A percentile compares a stretch with the other conserved stretches of the same genome.
These are phyloP conservation scores for Chlorella sp. DNA, from an alignment of 139 green algal genomes.

Conservation along the genomic window DNA sequence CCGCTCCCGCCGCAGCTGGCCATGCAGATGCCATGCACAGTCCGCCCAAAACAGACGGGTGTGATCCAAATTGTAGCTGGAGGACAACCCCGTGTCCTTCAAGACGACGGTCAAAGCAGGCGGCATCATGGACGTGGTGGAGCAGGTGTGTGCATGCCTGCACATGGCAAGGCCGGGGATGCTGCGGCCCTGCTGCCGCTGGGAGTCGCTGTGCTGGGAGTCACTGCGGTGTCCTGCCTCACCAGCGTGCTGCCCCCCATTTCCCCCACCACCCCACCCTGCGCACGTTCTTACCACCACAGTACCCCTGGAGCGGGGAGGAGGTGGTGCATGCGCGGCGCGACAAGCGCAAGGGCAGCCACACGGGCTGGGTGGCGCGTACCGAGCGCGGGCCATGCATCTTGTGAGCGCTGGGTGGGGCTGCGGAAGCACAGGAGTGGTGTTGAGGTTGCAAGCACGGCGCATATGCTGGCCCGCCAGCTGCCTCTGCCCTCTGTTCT, in stretches of 20 bases:
- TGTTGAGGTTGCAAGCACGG: not conserved
- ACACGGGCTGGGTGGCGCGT: conserved; percentile 24
- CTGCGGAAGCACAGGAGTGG: no score
- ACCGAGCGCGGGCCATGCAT: conserved; percentile 19
- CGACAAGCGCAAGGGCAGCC: conserved; percentile 51
- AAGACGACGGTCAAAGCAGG: not conserved
- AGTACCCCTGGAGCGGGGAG: conserved; percentile 44
- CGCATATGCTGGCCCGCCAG: no score
- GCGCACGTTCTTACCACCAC: no score
- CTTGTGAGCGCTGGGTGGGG: not conserved
- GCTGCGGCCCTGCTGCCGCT: no score
- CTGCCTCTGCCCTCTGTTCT: no score
- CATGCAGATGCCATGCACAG: no score
- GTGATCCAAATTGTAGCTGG: not conserved
- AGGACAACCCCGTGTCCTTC: not conserved
- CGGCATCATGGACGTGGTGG: conserved; percentile 1
- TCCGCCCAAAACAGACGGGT: no score
- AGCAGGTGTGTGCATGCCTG: not conserved
- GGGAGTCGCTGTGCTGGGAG: not conserved
- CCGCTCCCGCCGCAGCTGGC: no score
- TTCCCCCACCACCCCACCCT: not conserved
- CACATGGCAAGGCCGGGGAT: no score
- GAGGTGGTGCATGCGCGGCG: conserved; percentile 38
- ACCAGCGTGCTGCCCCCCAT: no score
- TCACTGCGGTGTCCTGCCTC: not conserved